Base-by-base conservation (phyloP, 2,329 filamentous ascomycete genomes). In the Penicillium thymicola region DNA sequence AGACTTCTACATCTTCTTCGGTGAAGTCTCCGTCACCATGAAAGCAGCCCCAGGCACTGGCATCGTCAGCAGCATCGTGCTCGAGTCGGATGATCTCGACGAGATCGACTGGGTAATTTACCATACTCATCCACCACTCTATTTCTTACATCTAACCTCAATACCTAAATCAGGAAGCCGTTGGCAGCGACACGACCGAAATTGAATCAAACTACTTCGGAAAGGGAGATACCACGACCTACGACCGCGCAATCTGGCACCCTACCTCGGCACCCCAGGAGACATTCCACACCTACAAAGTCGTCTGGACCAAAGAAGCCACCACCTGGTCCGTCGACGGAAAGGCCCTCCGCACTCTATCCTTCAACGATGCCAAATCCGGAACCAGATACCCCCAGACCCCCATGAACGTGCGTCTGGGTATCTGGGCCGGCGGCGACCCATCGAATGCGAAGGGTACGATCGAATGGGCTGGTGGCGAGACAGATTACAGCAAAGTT, bases 1-100 rank as follows among this genome's bases (percentile, higher is more conserved):
- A 59, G 83, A 92, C 67, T 97, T 95, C 82, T 97, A 96, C 81
- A 95, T 99, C 78, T 96, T 97, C 90, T 99, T 96, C 72, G 94
- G 94, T 66, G 89, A 88, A 61, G 88, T 96, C 70, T 89, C 94
- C 62, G 84, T 96, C 64, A 87, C 85, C 49, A 82, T 97, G 81
- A 92, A 94, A 76, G 86, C 90, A 30, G 91, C 94, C n/a, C 88
- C 90, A 0, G 94, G 94, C 3, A 85, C 84, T 25, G 94, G 94
- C 63, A 95, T 97, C 66, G 92, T 97, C 65, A 96, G 90, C 75
- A 93, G 90, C 37, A 81, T 95, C 36, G 92, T 97, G 14, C 80
- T 97, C 59, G 87, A 95, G 76, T 97, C 92, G 21, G 92, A 97
- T 73, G 85, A 85, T 68, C 85, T 96, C 32, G 94, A 99, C 28